Percentiles rank a stretch among this genome's conserved stretches.
Conservation (phyloP, 176 grass and related monocot genomes). For the Puya raimondii region DNA sequence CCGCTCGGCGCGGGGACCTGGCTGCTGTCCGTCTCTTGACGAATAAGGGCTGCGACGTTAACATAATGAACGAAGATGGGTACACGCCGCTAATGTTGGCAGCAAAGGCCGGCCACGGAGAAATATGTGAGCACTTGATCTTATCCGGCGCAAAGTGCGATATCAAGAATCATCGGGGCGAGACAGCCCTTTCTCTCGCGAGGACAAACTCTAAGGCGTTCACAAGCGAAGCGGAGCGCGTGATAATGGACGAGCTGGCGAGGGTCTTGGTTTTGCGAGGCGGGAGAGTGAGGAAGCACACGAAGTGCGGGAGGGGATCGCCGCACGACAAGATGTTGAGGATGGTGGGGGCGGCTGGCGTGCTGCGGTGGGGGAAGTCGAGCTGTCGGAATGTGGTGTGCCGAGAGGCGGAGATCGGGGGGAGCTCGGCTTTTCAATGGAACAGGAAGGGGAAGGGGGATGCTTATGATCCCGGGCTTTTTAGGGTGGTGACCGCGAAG, state of each 20-base stretch:
- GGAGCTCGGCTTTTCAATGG: slow-evolving; percentile 63
- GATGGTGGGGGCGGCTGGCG: slow-evolving; percentile 46
- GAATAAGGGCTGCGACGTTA: slow-evolving; percentile 51
- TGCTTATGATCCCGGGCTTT: slow-evolving; percentile 58
- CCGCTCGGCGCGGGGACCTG: slow-evolving; percentile 52
- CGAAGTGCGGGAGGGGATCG: slow-evolving; percentile 56
- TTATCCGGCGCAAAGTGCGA: slow-evolving; percentile 52
- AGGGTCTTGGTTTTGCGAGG: slow-evolving; percentile 47
- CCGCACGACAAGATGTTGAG: slow-evolving; percentile 62
- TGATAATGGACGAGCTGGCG: slow-evolving; percentile 75
- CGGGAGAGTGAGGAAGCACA: slow-evolving; percentile 65
- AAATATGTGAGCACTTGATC: slow-evolving; percentile 66
- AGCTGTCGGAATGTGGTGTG: slow-evolving; percentile 65
- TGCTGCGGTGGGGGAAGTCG: slow-evolving; percentile 72
- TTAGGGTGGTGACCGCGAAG: slow-evolving; percentile 64
- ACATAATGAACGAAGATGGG: slow-evolving; percentile 56
- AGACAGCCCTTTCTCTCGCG: slow-evolving; percentile 84
- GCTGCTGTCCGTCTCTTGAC: slow-evolving; percentile 46
- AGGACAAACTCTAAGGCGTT: slow-evolving; percentile 19
- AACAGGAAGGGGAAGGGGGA: slow-evolving; percentile 42
- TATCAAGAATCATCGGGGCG: slow-evolving; percentile 30
- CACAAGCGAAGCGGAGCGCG: slow-evolving; percentile 51
- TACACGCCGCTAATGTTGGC: slow-evolving; percentile 93
- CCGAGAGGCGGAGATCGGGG: slow-evolving; percentile 55
- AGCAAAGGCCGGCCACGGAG: slow-evolving; percentile 59